These are phyloP conservation scores for Pichia sp. DNA, from an alignment of 1,139 yeast genomes.

Conservation along the genomic window DNA sequence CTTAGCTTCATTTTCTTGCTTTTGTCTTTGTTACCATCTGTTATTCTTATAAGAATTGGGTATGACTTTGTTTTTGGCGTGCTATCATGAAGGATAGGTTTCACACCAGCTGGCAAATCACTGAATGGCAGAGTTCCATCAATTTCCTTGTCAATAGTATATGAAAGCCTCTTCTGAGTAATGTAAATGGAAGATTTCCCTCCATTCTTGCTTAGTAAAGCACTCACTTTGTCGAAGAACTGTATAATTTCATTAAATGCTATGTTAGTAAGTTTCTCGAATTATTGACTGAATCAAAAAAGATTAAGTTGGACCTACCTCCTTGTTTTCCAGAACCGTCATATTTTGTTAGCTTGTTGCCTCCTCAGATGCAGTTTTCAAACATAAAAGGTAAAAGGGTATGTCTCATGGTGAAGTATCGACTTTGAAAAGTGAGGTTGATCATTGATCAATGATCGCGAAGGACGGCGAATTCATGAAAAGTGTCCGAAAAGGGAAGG, in stretches of 20 bases:
- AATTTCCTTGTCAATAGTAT: constrained; percentile 23
- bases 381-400: no score
- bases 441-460: no score
- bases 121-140: constrained; percentile 9
- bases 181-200: constrained; percentile 39
- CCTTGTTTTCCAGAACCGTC: constrained; percentile 16
- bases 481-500: no score
- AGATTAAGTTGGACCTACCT: constrained; percentile 14
- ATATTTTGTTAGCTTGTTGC: no score
- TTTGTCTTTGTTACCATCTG: constrained; percentile 45
- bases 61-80: constrained; percentile 26
- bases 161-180: constrained; percentile 32
- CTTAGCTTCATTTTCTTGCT: constrained; percentile 21
- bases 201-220: constrained; percentile 21
- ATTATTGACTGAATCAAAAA: no score
- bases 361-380: no score
- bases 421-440: no score
- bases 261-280: no score
- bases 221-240: constrained; percentile 34
- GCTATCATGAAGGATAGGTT: constrained; percentile 11
- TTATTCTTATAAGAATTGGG: constrained; percentile 48
- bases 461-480: no score
- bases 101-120: constrained; percentile 14
- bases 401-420: no score
- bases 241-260: no score